Evolutionary conservation across 352 stramenopile genomes (phyloP).

Genomic region (Phytophthora agathidicida): DNA sequence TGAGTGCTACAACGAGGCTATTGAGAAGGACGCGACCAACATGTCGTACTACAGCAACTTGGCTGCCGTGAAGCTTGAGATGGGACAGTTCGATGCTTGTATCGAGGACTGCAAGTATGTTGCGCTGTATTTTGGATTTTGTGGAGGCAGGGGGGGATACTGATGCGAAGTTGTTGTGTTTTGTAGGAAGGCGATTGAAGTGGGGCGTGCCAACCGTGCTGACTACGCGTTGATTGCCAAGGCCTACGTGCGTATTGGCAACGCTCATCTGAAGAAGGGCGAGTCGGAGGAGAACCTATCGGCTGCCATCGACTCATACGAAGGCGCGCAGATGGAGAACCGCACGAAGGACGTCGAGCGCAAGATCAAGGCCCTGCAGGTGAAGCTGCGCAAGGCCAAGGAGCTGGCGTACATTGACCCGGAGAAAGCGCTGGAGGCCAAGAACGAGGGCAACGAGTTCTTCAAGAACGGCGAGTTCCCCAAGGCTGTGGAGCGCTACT

Average conservation of each 20-base stretch:
- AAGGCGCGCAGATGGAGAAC: constrained; percentile 89
- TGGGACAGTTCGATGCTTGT: constrained; percentile 95
- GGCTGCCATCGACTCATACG: constrained; percentile 88
- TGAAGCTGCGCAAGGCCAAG: constrained; percentile 96
- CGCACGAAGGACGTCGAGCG: constrained; percentile 93
- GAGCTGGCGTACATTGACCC: constrained; percentile 96
- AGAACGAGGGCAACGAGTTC: constrained; percentile 98
- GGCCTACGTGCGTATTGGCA: constrained; percentile 95
- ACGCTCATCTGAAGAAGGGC: constrained; percentile 96
- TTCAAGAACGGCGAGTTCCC: constrained; percentile 97
- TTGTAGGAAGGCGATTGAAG: constrained; percentile 92
- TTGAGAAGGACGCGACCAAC: constrained; percentile 95
- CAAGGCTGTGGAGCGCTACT: constrained; percentile 94
- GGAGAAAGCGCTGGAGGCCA: constrained; percentile 97
- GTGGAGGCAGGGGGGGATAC: background rate
- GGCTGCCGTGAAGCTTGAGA: constrained; percentile 96
- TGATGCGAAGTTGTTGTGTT: constrained; percentile 1
- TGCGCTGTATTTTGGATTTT: background rate
- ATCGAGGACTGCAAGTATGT: constrained; percentile 92
- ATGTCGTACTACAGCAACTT: constrained; percentile 98
- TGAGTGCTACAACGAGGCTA: constrained; percentile 96
- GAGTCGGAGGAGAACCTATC: constrained; percentile 88
- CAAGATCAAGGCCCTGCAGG: constrained; percentile 95
- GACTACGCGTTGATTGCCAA: constrained; percentile 97
- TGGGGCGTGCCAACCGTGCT: constrained; percentile 94